Conservation (phyloP, 2,329 filamentous ascomycete genomes). For the Dactylellina leptospora region DNA sequence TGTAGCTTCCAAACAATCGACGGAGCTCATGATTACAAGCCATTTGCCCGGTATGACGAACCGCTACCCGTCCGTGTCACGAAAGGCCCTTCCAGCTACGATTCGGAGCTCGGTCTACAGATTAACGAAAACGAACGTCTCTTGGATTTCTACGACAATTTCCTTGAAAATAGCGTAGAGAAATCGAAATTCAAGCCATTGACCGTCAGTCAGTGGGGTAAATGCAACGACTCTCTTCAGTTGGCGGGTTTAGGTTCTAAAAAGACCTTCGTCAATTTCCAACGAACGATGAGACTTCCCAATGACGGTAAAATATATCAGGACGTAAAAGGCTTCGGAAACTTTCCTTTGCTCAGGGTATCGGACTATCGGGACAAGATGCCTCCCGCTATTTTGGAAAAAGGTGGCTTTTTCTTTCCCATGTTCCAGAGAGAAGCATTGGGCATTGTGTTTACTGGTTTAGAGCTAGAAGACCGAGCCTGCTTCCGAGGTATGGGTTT, state of each 20-base stretch:
- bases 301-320: background rate
- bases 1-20: constrained; percentile 13
- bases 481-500: no score
- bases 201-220: background rate
- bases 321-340: background rate
- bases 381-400: background rate
- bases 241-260: background rate
- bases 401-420: constrained; percentile 20
- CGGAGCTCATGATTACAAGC: constrained; percentile 1
- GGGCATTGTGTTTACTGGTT: background rate
- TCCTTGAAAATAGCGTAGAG: background rate
- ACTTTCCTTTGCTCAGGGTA: constrained; percentile 12
- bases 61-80: background rate
- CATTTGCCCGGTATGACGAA: background rate
- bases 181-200: background rate
- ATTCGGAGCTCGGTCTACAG: background rate
- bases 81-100: constrained; percentile 1
- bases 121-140: constrained; percentile 18
- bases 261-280: background rate
- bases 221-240: background rate
- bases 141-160: constrained; percentile 8
- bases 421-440: constrained; percentile 24
- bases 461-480: no score
- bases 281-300: background rate
- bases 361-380: constrained; percentile 9